Conservation (phyloP, 345 rosid genomes). For the Lenwebbia sp. region DNA sequence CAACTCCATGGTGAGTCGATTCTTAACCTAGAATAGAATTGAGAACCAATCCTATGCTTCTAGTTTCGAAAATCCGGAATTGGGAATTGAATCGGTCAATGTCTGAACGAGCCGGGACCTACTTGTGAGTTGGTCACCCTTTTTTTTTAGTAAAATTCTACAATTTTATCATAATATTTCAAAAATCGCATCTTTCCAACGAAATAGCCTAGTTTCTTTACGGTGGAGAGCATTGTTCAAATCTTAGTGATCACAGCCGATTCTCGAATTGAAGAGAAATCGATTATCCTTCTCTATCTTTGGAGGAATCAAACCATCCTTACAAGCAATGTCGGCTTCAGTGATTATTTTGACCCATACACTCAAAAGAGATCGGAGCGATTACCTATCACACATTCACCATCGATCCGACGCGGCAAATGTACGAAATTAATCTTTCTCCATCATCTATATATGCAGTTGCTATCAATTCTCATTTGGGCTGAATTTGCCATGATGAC, state of each 20-base stretch:
- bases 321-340: rapidly evolving
- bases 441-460: not conserved
- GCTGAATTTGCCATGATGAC: not conserved
- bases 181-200: not conserved
- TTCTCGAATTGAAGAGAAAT: not conserved
- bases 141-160: not conserved
- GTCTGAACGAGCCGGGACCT: not conserved
- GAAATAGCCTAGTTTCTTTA: not conserved
- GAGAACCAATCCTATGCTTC: not conserved
- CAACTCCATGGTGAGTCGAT: not conserved
- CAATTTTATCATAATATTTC: not conserved
- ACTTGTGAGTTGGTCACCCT: not conserved
- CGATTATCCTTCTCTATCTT: not conserved
- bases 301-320: not conserved
- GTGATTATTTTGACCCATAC: rapidly evolving
- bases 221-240: not conserved
- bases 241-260: not conserved
- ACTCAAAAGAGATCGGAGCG: not conserved
- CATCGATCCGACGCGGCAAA: rapidly evolving
- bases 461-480: not conserved
- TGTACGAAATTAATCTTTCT: not conserved
- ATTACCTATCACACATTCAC: not conserved
- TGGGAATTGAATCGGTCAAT: not conserved
- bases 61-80: rapidly evolving
- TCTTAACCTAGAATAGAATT: not conserved